Evolutionary conservation across 2,329 filamentous ascomycete species (phyloP).

Genomic region (Neonectria faginata): DNA sequence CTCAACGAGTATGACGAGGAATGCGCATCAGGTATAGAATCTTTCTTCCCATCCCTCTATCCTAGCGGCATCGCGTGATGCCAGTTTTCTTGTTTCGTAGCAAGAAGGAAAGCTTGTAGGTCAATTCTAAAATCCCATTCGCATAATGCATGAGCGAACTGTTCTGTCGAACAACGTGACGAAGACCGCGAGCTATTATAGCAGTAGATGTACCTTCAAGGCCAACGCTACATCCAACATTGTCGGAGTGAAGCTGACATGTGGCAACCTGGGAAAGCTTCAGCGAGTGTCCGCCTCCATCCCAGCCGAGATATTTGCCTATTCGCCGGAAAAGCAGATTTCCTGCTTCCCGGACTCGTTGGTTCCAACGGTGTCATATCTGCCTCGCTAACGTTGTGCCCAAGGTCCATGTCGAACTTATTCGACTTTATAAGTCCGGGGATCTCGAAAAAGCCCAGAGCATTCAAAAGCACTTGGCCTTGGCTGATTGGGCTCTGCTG

Average conservation of each 20-base stretch:
- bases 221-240: constrained; percentile 60
- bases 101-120: no score
- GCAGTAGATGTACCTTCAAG: no score
- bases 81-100: no score
- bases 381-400: constrained; percentile 78
- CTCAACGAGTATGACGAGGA: no score
- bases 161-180: no score
- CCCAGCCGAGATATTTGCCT: constrained; percentile 66
- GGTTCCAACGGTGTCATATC: constrained; percentile 78
- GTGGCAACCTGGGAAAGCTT: constrained; percentile 72
- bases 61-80: no score
- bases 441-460: constrained; percentile 68
- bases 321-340: constrained; percentile 79
- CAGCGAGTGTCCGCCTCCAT: constrained; percentile 48
- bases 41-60: no score
- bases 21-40: no score
- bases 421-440: constrained; percentile 69
- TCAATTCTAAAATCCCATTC: no score
- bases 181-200: no score
- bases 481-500: constrained; percentile 78
- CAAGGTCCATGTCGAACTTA: constrained; percentile 71
- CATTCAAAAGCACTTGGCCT: constrained; percentile 72
- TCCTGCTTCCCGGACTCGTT: constrained; percentile 75
- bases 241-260: constrained; percentile 71
- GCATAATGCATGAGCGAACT: no score